Conservation (phyloP, 2,329 filamentous ascomycete species). For the Alternaria ethzedia region DNA sequence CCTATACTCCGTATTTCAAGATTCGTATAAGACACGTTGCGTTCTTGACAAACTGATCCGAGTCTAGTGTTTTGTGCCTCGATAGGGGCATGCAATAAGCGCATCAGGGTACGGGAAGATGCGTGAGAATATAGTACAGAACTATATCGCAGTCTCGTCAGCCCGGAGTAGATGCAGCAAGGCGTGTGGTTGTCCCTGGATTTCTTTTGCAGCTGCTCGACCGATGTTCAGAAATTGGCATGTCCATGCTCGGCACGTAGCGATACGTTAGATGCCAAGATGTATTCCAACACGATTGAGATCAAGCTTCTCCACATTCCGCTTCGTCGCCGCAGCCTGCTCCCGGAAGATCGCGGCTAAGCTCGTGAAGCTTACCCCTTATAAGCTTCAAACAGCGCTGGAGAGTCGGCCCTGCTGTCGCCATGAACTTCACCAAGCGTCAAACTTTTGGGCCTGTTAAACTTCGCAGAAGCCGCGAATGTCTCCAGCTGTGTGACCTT, state of each 20-base stretch:
- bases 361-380: constrained; percentile 2
- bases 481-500: neutral
- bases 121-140: constrained; percentile 13
- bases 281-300: constrained; percentile 5
- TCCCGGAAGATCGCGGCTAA: constrained; percentile 4
- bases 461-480: neutral
- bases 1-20: constrained; percentile 16
- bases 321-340: constrained; percentile 15
- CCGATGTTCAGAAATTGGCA: constrained; percentile 18
- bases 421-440: neutral
- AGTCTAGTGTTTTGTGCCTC: constrained; percentile 17
- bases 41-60: constrained; percentile 13
- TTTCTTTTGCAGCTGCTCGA: constrained; percentile 17
- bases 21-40: constrained; percentile 1
- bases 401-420: neutral
- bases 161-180: constrained; percentile 20
- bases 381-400: constrained; percentile 7
- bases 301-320: constrained; percentile 22
- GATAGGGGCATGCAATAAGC: constrained; percentile 23
- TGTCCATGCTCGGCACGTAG: constrained; percentile 36
- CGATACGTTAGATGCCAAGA: constrained; percentile 10
- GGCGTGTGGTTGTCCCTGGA: constrained; percentile 20
- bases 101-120: constrained; percentile 28
- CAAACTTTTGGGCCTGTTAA: neutral
- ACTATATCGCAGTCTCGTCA: constrained; percentile 6